A percentile compares a stretch with the other conserved stretches of the same genome.
Evolutionary conservation across 495 filamentous ascomycete species (phyloP).

Genomic region (Glarea lozoyensis): DNA sequence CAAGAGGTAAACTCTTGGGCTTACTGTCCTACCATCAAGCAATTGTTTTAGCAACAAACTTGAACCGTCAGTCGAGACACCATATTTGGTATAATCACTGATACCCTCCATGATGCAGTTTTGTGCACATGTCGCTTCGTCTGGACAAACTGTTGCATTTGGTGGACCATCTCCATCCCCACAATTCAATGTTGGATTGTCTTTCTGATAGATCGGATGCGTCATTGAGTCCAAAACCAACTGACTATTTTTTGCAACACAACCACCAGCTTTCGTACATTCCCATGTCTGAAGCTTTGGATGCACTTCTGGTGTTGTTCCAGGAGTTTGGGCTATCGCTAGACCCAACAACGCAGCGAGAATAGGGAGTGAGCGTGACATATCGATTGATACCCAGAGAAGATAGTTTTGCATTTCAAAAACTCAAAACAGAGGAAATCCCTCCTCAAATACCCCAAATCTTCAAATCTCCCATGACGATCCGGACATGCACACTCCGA

Average conservation of each 20-base stretch:
- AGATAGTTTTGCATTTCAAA: no score
- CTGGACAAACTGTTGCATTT: constrained; percentile 42
- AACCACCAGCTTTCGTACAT: constrained; percentile 33
- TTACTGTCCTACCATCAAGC: constrained; percentile 36
- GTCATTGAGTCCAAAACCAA: constrained; percentile 59
- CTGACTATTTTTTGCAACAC: constrained; percentile 35
- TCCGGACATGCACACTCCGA: no score
- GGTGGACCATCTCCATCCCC: constrained; percentile 54
- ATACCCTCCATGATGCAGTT: constrained; percentile 55
- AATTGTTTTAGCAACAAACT: constrained; percentile 47
- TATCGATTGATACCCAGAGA: no score
- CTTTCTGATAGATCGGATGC: constrained; percentile 53
- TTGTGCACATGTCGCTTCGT: constrained; percentile 40
- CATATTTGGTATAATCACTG: constrained; percentile 47
- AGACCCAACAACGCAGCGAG: no score
- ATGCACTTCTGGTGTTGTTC: constrained; percentile 32
- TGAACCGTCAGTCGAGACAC: constrained; percentile 42
- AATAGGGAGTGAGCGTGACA: no score
- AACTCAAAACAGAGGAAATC: no score
- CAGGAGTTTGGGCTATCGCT: constrained; percentile 19
- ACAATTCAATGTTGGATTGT: no score
- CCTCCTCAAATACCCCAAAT: no score
- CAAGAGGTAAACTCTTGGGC: constrained; percentile 52
- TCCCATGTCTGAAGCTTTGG: constrained; percentile 36
- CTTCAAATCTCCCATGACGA: no score